Percentiles rank a stretch among this genome's conserved stretches.
Evolutionary conservation across 1,139 yeast genomes (phyloP).

Genomic region (Yamadazyma membranifaciens): DNA sequence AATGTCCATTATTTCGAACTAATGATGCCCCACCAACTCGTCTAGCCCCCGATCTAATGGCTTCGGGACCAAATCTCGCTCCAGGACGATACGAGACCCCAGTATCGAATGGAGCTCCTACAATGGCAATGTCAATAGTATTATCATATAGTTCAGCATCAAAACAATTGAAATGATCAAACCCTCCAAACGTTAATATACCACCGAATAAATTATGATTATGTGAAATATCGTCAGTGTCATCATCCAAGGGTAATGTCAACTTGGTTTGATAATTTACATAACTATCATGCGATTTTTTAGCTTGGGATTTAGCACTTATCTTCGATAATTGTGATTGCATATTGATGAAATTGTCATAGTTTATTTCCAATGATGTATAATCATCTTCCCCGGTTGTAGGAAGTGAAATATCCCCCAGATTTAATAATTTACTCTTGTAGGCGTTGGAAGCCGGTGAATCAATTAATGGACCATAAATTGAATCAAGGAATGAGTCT

Average conservation of each 20-base stretch:
- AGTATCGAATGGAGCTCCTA: conserved; percentile 34
- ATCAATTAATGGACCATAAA: conserved; percentile 19
- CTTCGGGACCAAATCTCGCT: conserved; percentile 30
- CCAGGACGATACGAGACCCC: conserved; percentile 31
- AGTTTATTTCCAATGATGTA: background rate
- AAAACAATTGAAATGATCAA: conserved; percentile 40
- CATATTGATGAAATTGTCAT: background rate
- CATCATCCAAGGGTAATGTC: conserved; percentile 36
- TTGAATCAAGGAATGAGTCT: conserved; percentile 19
- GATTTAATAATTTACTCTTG: conserved; percentile 7
- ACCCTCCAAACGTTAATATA: conserved; percentile 45
- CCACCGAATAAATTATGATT: conserved; percentile 37
- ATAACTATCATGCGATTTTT: conserved; percentile 15
- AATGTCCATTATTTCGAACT: conserved; percentile 28
- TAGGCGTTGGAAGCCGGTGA: conserved; percentile 6
- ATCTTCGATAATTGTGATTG: background rate
- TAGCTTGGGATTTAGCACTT: conserved; percentile 6
- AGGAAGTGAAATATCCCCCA: conserved; percentile 1
- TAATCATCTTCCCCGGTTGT: conserved; percentile 2
- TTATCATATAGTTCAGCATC: conserved; percentile 15
- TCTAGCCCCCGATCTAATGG: conserved; percentile 21
- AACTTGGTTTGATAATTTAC: conserved; percentile 23
- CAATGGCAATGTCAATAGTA: conserved; percentile 26
- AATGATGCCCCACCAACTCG: conserved; percentile 38
- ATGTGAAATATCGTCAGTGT: conserved; percentile 30